Base-by-base conservation (phyloP, 352 stramenopile species). In the Aphanomyces cochlioides region DNA sequence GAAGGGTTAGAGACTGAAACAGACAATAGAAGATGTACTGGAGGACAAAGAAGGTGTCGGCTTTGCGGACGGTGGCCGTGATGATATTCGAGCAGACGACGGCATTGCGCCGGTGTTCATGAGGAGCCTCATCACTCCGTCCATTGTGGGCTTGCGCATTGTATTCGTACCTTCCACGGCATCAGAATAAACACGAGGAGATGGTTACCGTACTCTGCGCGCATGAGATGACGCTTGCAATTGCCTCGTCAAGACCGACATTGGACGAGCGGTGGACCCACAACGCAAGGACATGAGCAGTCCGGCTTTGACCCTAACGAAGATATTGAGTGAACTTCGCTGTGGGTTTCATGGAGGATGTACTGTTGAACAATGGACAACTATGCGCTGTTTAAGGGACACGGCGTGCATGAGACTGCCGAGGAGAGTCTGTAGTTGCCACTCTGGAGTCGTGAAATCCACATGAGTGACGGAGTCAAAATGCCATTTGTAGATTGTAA, bases 281-380 rank as follows among this genome's bases (percentile, higher is more conserved):
- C 6, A 70, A n/a, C 7, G 64, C 64, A 5, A 70, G 40, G 48
- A 70, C 64, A 40, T 70, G 59, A 2, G 64, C 64, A 3, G 64
- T 61, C 17, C 64, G 48, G 10, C 40, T 61, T 63, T 70, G 64
- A 7, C 64, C 64, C 64, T 70, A 36, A n/a, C 3, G n/a, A 54
- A 28, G 53, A 47, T 15, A 7, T 56, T 1, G 57, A 8, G 37
- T 39, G 19, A 17, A 19, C 7, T 19, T 10, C 3, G 37, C 13
- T n/a, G 50, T 8, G 40, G n/a, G 58, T 10, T 66, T 61, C 34
- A 17, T n/a, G 40, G 8, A 4, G 21, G 0, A 56, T 36, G 39
- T 61, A 70, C 64, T 3, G 64, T 70, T 6, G 64, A 48, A 50
- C 64, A 70, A 41, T 63, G 47, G 13, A 70, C 64, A 37, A 70